A percentile compares a stretch with the other conserved stretches of the same genome.
These are phyloP conservation scores for Beauveria sp. DNA, from an alignment of 2,329 filamentous ascomycete species.

Conservation along the genomic window DNA sequence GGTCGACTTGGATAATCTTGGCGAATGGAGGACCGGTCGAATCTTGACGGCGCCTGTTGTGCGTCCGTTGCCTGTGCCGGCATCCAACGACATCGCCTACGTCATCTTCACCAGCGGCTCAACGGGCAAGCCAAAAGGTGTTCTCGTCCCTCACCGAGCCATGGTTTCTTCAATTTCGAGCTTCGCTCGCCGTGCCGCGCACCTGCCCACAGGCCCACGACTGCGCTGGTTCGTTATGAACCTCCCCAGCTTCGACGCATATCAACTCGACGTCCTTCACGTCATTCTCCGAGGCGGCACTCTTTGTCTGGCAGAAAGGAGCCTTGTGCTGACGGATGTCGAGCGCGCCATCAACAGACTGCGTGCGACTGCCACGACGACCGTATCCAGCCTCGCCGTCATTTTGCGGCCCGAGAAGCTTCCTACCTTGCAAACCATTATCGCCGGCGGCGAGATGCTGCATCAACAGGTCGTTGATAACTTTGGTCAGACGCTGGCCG, in stretches of 20 bases:
- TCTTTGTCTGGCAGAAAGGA: constrained; percentile 1
- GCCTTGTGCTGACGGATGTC: constrained; percentile 3
- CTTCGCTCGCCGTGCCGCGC: background rate
- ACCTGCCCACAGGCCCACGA: background rate
- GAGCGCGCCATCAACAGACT: background rate
- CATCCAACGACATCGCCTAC: constrained; percentile 23
- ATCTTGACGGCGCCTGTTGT: background rate
- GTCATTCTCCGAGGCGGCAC: background rate
- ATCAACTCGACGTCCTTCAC: constrained; percentile 1
- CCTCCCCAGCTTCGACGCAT: constrained; percentile 2
- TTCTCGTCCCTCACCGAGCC: constrained; percentile 69
- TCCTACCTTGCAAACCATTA: background rate
- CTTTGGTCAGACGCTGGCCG: background rate
- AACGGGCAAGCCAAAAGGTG: constrained; percentile 41
- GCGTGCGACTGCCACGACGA: constrained; percentile 1
- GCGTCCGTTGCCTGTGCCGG: background rate
- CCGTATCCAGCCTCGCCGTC: constrained; percentile 6
- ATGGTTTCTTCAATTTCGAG: background rate
- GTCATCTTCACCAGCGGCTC: constrained; percentile 41
- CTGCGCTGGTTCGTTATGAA: constrained; percentile 8
- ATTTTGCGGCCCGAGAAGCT: background rate
- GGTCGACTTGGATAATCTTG: background rate
- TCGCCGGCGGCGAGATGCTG: constrained; percentile 6
- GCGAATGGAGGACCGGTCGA: background rate
- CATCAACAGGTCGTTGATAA: background rate